phyloP scores from a whole-genome alignment of 1,284 basidiomycete species.

The Irpex sp. region DNA sequence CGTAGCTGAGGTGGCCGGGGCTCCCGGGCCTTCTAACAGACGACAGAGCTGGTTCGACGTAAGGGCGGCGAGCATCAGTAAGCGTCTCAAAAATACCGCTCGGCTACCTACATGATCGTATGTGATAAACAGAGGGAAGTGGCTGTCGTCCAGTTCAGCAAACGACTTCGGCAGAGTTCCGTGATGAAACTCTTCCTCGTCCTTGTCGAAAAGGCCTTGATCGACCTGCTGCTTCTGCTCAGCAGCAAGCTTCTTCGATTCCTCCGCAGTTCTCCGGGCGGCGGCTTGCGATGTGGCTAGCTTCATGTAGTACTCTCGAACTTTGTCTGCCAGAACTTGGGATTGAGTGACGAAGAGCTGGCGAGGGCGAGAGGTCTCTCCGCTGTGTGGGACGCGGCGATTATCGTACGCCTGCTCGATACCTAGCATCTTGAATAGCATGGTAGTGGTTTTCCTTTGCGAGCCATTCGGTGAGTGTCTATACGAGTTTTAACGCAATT shows the following conservation, averaged over 20 bases:
- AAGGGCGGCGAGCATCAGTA: not conserved
- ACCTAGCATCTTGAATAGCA: constrained; percentile 71
- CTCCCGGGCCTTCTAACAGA: constrained; percentile 31
- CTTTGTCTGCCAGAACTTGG: constrained; percentile 57
- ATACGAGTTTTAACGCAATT: not conserved
- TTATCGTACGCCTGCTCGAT: constrained; percentile 48
- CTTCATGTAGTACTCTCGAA: constrained; percentile 63
- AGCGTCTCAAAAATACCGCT: not conserved
- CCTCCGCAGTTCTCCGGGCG: constrained; percentile 34
- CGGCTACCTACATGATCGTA: constrained; percentile 51
- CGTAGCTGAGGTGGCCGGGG: not conserved
- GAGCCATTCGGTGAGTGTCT: constrained; percentile 3
- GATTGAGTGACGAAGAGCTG: constrained; percentile 77
- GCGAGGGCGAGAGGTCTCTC: constrained; percentile 38
- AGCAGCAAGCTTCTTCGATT: constrained; percentile 29
- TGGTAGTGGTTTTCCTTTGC: constrained; percentile 68
- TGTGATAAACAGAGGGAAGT: constrained; percentile 73
- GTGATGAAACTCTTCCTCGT: constrained; percentile 44
- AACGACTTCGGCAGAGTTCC: constrained; percentile 51
- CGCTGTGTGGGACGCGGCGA: not conserved
- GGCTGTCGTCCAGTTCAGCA: constrained; percentile 50
- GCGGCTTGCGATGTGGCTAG: constrained; percentile 45
- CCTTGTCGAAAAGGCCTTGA: constrained; percentile 40
- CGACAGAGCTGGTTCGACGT: constrained; percentile 33
- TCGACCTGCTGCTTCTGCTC: constrained; percentile 24